Base-by-base conservation (phyloP, 768 basidiomycete genomes). In the Exidia glandulosa region DNA sequence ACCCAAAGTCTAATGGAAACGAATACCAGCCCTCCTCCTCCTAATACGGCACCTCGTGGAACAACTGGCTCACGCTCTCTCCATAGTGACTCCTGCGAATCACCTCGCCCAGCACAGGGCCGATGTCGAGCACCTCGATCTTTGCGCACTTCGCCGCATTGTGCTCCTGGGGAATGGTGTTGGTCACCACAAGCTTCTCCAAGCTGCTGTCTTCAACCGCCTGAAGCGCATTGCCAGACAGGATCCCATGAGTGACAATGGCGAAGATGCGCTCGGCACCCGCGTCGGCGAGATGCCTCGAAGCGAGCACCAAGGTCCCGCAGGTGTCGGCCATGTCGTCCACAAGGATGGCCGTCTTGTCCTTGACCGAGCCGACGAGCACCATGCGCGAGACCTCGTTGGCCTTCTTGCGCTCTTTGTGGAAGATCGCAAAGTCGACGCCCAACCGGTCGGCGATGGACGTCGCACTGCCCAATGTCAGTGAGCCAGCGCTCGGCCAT, bases 281-380 rank as follows among this genome's bases (percentile, higher is more conserved):
- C 6, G 90, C 92, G 65, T 96, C 92, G 32, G 85, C 76, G 59
- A 99, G 79, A 63, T 96, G 91, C 64, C 82, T 79, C 6, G 95
- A 92, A 1, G 96, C 96, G 59, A 97, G 80, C 65, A 88, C 87
- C 62, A 99, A 81, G 61, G 96, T 99, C 58, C 92, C 92, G 67
- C 92, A 95, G 47, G 93, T 95, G 73, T 95, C 92, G 32, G 93
- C 92, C 93, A 99, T 97, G 77, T 99, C 96, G 77, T 98, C 96
- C 50, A 98, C 89, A 31, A 99, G 78, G 60, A 99, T 94, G 58
- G 94, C 96, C 47, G 85, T 80, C 76, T 97, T 94, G 70, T 86
- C 93, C 69, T 83, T 85, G 63, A 94, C 94, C 67, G 92, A 86
- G 1, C 96, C 96, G 50, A 99, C 95, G 57, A 99, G 84, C 59